Conservation (phyloP, 441 rosid genomes). For the Mallotus repandus region DNA sequence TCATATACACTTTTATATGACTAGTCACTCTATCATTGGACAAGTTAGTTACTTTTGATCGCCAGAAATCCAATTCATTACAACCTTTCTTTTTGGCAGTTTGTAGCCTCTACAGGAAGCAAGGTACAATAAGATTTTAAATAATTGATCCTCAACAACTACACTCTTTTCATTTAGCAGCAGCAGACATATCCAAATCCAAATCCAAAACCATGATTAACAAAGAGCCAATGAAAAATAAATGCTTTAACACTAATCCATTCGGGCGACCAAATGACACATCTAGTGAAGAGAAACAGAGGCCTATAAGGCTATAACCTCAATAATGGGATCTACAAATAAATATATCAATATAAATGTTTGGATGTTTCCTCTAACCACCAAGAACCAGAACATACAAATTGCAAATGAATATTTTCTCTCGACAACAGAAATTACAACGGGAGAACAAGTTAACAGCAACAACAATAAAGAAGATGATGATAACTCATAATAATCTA, state of each 20-base stretch:
- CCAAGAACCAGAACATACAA: slow-evolving; percentile 23
- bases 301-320: neutral
- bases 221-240: neutral
- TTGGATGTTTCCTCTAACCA: neutral
- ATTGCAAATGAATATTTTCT: slow-evolving; percentile 22
- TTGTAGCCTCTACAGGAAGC: slow-evolving; percentile 46
- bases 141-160: slow-evolving; percentile 7
- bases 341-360: neutral
- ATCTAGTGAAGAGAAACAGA: neutral
- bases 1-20: slow-evolving; percentile 3
- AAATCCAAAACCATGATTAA: neutral
- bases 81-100: slow-evolving; percentile 36
- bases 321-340: neutral
- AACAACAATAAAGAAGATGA: slow-evolving; percentile 24
- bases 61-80: slow-evolving; percentile 11
- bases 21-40: slow-evolving; percentile 27
- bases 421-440: slow-evolving; percentile 7
- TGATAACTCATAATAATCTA: too few relatives aligned
- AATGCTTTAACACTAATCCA: neutral
- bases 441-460: slow-evolving; percentile 19
- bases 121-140: slow-evolving; percentile 17
- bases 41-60: slow-evolving; percentile 16
- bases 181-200: neutral
- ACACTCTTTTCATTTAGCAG: neutral
- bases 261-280: neutral